These are phyloP conservation scores for Coemansia sp. DNA, from an alignment of 192 early-diverging fungal species.

Conservation along the genomic window DNA sequence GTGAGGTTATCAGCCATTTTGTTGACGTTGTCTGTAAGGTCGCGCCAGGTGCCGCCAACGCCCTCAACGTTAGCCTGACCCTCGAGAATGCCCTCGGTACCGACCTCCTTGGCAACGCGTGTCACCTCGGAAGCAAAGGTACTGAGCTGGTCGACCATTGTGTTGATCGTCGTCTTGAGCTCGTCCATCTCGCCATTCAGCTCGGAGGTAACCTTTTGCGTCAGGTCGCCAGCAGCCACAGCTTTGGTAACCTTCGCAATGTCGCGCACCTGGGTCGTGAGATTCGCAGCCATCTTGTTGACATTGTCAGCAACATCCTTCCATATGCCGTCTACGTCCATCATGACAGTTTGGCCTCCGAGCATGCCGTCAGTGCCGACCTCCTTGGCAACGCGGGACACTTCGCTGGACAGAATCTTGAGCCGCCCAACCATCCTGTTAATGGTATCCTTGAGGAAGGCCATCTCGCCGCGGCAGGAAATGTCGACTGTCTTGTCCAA, in stretches of 20 bases:
- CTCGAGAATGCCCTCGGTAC: background rate
- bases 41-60: constrained; percentile 26
- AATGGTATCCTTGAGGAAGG: constrained; percentile 58
- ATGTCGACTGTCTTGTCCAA: constrained; percentile 52
- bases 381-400: constrained; percentile 7
- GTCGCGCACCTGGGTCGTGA: constrained; percentile 12
- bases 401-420: background rate
- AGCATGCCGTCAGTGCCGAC: background rate
- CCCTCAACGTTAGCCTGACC: constrained; percentile 11
- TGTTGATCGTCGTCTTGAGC: constrained; percentile 16
- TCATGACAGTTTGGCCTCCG: background rate
- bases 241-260: constrained; percentile 11
- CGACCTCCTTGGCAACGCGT: too few relatives aligned
- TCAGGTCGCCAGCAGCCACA: constrained; percentile 17
- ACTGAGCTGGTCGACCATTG: constrained; percentile 24
- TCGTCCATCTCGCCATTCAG: constrained; percentile 16
- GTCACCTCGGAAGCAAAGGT: constrained; percentile 13
- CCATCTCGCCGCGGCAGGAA: constrained; percentile 55
- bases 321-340: constrained; percentile 4
- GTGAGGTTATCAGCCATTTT: too few relatives aligned
- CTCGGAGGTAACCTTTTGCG: constrained; percentile 5
- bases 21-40: constrained; percentile 2
- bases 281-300: constrained; percentile 14
- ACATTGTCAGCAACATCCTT: constrained; percentile 13
- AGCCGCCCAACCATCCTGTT: constrained; percentile 60